Evolutionary conservation across 2,329 filamentous ascomycete genomes (phyloP).

Genomic region (Xylariaceae sp.): DNA sequence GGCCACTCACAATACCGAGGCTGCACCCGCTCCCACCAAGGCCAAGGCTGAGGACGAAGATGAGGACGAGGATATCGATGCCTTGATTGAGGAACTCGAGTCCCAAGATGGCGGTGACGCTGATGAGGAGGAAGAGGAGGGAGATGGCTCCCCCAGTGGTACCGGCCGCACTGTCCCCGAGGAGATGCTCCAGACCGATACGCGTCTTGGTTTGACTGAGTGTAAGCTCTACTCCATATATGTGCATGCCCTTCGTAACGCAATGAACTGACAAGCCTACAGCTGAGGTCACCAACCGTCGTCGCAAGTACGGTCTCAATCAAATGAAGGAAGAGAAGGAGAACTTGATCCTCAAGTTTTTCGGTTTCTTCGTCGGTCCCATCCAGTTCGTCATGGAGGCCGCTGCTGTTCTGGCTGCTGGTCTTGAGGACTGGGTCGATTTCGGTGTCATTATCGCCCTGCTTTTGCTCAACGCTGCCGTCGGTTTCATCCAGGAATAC

Average conservation of each 20-base stretch:
- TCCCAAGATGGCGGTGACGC: constrained; percentile 68
- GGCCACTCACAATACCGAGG: constrained; percentile 37
- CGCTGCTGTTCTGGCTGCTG: constrained; percentile 75
- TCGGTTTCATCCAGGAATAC: constrained; percentile 86
- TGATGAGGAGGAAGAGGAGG: constrained; percentile 58
- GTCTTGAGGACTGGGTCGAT: constrained; percentile 86
- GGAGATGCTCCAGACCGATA: constrained; percentile 74
- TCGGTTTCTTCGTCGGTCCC: constrained; percentile 78
- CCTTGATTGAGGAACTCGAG: constrained; percentile 82
- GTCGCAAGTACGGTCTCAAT: constrained; percentile 74
- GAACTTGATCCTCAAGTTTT: constrained; percentile 78
- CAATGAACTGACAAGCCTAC: background rate
- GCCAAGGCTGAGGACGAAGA: constrained; percentile 53
- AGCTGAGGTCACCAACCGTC: constrained; percentile 35
- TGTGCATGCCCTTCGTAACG: constrained; percentile 38
- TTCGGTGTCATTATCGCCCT: constrained; percentile 87
- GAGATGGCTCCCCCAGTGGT: constrained; percentile 47
- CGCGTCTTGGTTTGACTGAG: constrained; percentile 66
- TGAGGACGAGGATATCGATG: constrained; percentile 80
- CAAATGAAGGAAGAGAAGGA: constrained; percentile 90
- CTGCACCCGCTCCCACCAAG: constrained; percentile 35
- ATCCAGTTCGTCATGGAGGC: constrained; percentile 95
- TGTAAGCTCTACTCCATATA: constrained; percentile 53
- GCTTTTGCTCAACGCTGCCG: constrained; percentile 76
- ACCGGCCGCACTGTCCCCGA: constrained; percentile 57